phyloP scores from a whole-genome alignment of 1,284 basidiomycete species.

The Leucoagaricus sp. region DNA sequence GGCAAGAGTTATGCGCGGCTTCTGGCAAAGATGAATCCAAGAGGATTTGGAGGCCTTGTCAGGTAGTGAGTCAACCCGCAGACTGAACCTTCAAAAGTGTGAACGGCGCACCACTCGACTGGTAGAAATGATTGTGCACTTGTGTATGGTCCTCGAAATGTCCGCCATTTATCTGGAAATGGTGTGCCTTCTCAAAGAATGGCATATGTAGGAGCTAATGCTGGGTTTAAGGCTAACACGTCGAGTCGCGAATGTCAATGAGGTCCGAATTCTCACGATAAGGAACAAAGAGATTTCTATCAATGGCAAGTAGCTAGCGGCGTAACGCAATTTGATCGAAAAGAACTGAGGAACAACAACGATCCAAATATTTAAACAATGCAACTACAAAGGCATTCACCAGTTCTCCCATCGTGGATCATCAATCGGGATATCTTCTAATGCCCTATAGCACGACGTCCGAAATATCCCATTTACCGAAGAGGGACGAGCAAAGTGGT shows the following conservation, averaged over 20 bases:
- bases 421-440: too few species aligned
- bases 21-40: neutral
- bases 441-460: too few species aligned
- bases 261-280: neutral
- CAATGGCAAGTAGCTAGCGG: too few species aligned
- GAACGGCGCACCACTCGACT: neutral
- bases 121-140: neutral
- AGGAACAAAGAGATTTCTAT: too few species aligned
- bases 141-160: neutral
- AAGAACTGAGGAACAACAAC: too few species aligned
- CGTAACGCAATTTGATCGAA: too few species aligned
- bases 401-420: too few species aligned
- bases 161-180: neutral
- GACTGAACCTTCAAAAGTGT: neutral
- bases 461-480: too few species aligned
- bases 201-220: neutral
- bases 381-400: too few species aligned
- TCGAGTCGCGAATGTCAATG: neutral
- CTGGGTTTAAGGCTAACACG: neutral
- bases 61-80: neutral
- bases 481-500: too few species aligned
- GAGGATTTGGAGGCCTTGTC: slow-evolving; percentile 7
- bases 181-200: neutral
- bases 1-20: slow-evolving; percentile 6
- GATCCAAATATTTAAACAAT: too few species aligned